Base-by-base conservation (phyloP, 495 filamentous ascomycete species). In the Podospora fimiseda region DNA sequence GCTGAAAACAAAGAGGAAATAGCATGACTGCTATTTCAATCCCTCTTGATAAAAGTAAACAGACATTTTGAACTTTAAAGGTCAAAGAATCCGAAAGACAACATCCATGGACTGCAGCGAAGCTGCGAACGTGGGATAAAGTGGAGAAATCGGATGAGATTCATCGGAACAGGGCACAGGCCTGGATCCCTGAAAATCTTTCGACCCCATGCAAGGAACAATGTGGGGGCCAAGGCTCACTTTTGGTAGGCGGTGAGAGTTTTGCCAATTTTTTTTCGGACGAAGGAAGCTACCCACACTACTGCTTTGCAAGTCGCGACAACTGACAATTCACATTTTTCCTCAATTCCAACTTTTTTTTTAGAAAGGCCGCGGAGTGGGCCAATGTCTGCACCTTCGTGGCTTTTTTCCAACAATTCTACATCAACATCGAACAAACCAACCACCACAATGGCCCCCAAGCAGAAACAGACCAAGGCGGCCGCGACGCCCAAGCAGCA, bases 321-420 rank as follows among this genome's bases (percentile, higher is more conserved):
- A 6, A 33, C 27, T 33, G 6, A 5, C 27, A 33, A 5, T 33
- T 33, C 27, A 11, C 27, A 33, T 42, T 51, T 15, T 39, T 20
- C 1, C 27, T 33, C 27, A 33, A 33, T 33, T 33, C 11, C 27
- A 33, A 11, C 6, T 5, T 6, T 33, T 33, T n/a, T n/a, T n/a
- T n/a, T n/a, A n/a, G n/a, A n/a, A n/a, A n/a, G n/a, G n/a, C n/a
- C n/a, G n/a, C n/a, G 49, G 49, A 40, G 19, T 51, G 20, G 43
- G 44, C 62, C 49, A 60, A 70, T 70, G 68, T 61, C 68, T 46
- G 48, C 52, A 13, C 62, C 60, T 13, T 53, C 66, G 44, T 77
- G 74, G 74, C 62, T 77, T 16, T 77, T 77, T 43, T 72, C 66
- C 55, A 74, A 75, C 52, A 77, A 70, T 41, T 41, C 56, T 3